Evolutionary conservation across 2,329 filamentous ascomycete genomes (phyloP).

Genomic region (Alternaria triticina): DNA sequence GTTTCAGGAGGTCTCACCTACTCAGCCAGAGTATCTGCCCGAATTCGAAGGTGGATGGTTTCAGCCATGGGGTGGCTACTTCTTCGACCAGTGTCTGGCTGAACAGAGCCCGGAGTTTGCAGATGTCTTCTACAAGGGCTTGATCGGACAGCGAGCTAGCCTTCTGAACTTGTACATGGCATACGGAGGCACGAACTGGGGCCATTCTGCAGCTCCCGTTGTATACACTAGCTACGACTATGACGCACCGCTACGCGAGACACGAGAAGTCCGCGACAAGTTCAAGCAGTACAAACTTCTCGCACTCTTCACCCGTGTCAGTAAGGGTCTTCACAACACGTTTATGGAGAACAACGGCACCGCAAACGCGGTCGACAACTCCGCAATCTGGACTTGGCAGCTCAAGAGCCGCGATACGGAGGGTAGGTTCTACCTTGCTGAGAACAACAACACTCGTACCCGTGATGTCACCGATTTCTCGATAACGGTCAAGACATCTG

Average conservation of each 20-base stretch:
- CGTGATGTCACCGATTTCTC: conserved; percentile 55
- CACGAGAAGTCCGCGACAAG: conserved; percentile 60
- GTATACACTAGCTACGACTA: conserved; percentile 59
- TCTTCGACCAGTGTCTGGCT: conserved; percentile 58
- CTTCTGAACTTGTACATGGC: conserved; percentile 61
- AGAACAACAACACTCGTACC: conserved; percentile 56
- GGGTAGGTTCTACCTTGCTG: conserved; percentile 59
- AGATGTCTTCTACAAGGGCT: conserved; percentile 64
- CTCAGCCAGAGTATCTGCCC: conserved; percentile 60
- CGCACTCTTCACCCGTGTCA: conserved; percentile 61
- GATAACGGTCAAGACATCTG: conserved; percentile 57
- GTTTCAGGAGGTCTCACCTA: conserved; percentile 63
- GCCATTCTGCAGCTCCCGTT: conserved; percentile 51
- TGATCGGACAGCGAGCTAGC: conserved; percentile 59
- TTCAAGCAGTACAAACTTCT: conserved; percentile 63
- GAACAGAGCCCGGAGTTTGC: conserved; percentile 57
- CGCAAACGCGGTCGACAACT: conserved; percentile 50
- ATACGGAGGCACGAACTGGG: conserved; percentile 63
- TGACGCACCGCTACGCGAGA: conserved; percentile 60
- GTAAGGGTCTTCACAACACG: conserved; percentile 58
- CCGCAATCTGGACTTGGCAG: conserved; percentile 58
- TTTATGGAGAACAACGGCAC: conserved; percentile 64
- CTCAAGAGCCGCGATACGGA: conserved; percentile 59
- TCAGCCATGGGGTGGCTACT: conserved; percentile 60
- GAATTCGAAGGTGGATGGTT: conserved; percentile 64